Base-by-base conservation (phyloP, 768 basidiomycete species). In the Mycena albidolilacea region DNA sequence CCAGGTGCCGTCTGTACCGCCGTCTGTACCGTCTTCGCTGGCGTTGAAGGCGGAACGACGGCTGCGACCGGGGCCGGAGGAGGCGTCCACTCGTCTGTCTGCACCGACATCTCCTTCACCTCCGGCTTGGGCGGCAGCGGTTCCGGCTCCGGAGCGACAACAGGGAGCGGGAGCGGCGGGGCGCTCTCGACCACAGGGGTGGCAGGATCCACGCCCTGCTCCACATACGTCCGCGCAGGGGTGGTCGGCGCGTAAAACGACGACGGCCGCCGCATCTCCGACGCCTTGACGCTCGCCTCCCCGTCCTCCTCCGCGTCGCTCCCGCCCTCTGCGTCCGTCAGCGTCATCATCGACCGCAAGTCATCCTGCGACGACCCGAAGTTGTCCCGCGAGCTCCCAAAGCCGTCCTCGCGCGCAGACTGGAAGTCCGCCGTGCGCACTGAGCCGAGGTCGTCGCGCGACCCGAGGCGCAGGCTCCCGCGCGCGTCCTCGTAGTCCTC, bases 401-500 rank as follows among this genome's bases (percentile, higher is more conserved):
- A 70, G 43, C 55, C 69, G 37, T 15, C 54, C 12, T 5, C 23
- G 17, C 30, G 30, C 30, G 61, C 66, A 15, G 73, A 71, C 17
- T 41, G 67, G 62, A 74, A 70, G 50, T 54, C 72, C 10, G 54
- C 61, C 38, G 69, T 58, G 11, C 61, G 66, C 19, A 54, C 43
- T 0, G 74, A 75, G 37, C 62, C 67, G 14, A 76, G 35, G 52
- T 71, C 61, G 11, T 12, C 39, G 70, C 67, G 70, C 64, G 74
- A 69, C 19, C 14, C 70, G 15, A 68, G 74, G 15, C 70, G 66
- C 50, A 87, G 84, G 73, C 86, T 95, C 79, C 92, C 91, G 57
- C 91, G 85, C 2, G 96, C 97, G 79, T 97, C 96, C 1, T 92
- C 86, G 77, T 94, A 96, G 70, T 95, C 90, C 19, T 91, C 93